Evolutionary conservation across 2,329 filamentous ascomycete genomes (phyloP).

Genomic region (Pseudocercospora eumusae): DNA sequence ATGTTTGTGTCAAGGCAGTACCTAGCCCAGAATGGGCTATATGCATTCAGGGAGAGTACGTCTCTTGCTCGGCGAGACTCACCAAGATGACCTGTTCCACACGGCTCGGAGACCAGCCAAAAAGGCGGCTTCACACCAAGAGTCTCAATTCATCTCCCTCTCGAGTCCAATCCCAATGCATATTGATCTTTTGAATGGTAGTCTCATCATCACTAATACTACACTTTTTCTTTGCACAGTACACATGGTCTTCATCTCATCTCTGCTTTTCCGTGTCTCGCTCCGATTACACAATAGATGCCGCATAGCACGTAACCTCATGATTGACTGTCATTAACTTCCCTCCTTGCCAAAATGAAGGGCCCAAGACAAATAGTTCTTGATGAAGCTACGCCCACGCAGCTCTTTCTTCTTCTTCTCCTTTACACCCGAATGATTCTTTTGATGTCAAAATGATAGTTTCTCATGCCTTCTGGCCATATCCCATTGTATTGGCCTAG

Average conservation of each 20-base stretch:
- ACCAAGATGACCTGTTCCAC: no score
- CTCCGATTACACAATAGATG: slow-evolving; percentile 7
- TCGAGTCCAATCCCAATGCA: not conserved
- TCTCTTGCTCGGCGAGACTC: no score
- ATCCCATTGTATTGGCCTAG: not conserved
- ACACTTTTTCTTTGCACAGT: not conserved
- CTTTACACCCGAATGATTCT: not conserved
- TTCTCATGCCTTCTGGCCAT: not conserved
- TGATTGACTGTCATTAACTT: slow-evolving; percentile 9
- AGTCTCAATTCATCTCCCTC: not conserved
- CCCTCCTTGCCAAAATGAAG: slow-evolving; percentile 31
- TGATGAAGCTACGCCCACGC: not conserved
- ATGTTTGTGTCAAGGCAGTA: no score
- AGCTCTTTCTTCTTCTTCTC: not conserved
- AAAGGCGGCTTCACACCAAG: not conserved
- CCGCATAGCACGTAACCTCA: slow-evolving; percentile 16
- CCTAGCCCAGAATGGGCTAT: no score
- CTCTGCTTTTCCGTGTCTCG: not conserved
- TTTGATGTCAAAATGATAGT: not conserved
- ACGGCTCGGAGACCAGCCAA: not conserved
- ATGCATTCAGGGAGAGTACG: no score
- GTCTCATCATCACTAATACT: not conserved
- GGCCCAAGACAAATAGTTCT: slow-evolving; percentile 15
- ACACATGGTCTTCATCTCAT: not conserved
- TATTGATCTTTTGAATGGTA: not conserved